Percentiles rank a stretch among this genome's conserved stretches.
phyloP scores from a whole-genome alignment of 2,329 filamentous ascomycete species.

The Aspergillus chevalieri region DNA sequence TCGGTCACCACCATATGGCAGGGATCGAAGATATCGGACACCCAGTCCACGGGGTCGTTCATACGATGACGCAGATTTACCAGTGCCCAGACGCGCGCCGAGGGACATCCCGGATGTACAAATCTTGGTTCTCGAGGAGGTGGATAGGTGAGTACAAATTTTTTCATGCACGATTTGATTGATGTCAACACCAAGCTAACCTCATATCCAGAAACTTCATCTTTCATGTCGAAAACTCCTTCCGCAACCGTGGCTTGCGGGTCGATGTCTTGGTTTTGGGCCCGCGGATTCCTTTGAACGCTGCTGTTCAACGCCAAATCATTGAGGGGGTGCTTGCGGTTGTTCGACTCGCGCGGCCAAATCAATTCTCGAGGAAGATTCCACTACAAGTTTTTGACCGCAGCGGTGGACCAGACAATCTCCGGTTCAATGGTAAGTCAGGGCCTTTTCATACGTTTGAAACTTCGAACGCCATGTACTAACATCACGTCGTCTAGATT shows the following conservation, averaged over 20 bases:
- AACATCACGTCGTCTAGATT: conserved; percentile 49
- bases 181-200: conserved; percentile 10
- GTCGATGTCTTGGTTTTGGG: conserved; percentile 75
- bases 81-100: conserved; percentile 67
- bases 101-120: conserved; percentile 82
- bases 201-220: conserved; percentile 60
- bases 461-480: neutral
- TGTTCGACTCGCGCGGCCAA: conserved; percentile 64
- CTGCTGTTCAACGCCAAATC: conserved; percentile 78
- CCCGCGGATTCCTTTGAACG: conserved; percentile 67
- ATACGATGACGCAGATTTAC: conserved; percentile 57
- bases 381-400: conserved; percentile 82
- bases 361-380: conserved; percentile 67
- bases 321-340: conserved; percentile 84
- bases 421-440: conserved; percentile 65
- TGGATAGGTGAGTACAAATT: conserved; percentile 48
- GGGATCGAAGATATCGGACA: conserved; percentile 62
- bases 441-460: neutral
- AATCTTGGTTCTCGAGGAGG: conserved; percentile 71
- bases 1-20: conserved; percentile 61
- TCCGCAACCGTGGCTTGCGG: conserved; percentile 64
- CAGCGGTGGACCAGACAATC: conserved; percentile 63
- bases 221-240: conserved; percentile 70
- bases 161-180: neutral
- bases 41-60: conserved; percentile 58